A percentile compares a stretch with the other conserved stretches of the same genome.
Evolutionary conservation across 2,329 filamentous ascomycete genomes (phyloP).

Genomic region (Polychaeton citri): DNA sequence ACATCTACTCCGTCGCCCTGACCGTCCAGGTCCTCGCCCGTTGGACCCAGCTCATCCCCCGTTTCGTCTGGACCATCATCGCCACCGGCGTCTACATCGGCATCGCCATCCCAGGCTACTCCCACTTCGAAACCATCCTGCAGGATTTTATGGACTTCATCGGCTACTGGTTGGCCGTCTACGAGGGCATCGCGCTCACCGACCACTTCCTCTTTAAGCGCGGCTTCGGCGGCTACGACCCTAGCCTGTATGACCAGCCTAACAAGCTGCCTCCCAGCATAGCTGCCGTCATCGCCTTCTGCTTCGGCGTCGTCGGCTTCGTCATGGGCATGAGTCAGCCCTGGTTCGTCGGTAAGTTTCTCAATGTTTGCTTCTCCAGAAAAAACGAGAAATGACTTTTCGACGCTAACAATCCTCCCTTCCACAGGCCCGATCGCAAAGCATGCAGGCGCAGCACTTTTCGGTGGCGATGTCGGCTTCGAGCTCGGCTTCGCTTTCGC

Average conservation of each 20-base stretch:
- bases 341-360: slow-evolving; percentile 34
- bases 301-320: slow-evolving; percentile 51
- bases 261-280: slow-evolving; percentile 48
- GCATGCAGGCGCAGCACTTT: slow-evolving; percentile 37
- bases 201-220: slow-evolving; percentile 59
- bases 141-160: slow-evolving; percentile 52
- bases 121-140: slow-evolving; percentile 49
- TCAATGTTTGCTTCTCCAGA: not conserved
- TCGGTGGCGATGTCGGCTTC: slow-evolving; percentile 49
- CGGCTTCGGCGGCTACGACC: slow-evolving; percentile 46
- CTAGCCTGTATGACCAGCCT: slow-evolving; percentile 45
- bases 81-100: slow-evolving; percentile 52
- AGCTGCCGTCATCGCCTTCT: slow-evolving; percentile 50
- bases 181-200: slow-evolving; percentile 49
- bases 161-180: slow-evolving; percentile 64
- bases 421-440: slow-evolving; percentile 47
- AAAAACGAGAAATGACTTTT: no score
- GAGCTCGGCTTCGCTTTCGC: slow-evolving; percentile 53
- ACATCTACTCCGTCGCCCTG: slow-evolving; percentile 51
- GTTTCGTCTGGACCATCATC: slow-evolving; percentile 53
- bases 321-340: slow-evolving; percentile 56
- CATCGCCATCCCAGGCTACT: slow-evolving; percentile 57
- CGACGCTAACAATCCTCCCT: no score
- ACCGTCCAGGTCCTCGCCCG: slow-evolving; percentile 52
- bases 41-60: slow-evolving; percentile 47